phyloP scores from a whole-genome alignment of 805 yeast genomes.

The Saccharomyces kudriavzevii region DNA sequence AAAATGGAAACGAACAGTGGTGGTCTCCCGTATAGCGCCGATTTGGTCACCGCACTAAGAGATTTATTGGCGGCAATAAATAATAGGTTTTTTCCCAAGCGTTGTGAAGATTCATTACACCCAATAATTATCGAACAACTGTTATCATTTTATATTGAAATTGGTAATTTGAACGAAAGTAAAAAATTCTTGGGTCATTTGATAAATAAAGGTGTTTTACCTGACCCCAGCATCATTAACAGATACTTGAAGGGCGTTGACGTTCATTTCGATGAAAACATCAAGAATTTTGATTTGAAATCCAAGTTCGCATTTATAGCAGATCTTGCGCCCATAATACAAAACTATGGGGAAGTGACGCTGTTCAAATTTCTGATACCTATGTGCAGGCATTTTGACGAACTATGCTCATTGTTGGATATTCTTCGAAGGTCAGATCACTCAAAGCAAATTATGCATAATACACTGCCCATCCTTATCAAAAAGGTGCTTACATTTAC shows the following conservation, averaged over 20 bases:
- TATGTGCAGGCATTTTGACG: conserved; percentile 19
- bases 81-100: conserved; percentile 9
- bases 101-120: conserved; percentile 7
- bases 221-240: conserved; percentile 8
- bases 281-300: conserved; percentile 3
- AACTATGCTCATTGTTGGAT: conserved; percentile 12
- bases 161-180: conserved; percentile 9
- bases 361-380: conserved; percentile 13
- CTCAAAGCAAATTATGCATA: conserved; percentile 9
- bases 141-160: conserved; percentile 10
- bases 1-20: conserved; percentile 4
- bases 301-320: conserved; percentile 14
- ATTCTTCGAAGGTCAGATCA: conserved; percentile 8
- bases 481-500: conserved; percentile 5
- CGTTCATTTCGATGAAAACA: background rate
- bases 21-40: conserved; percentile 1
- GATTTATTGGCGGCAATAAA: conserved; percentile 7
- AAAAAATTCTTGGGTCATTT: conserved; percentile 11
- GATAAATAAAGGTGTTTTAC: conserved; percentile 8
- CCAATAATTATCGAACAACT: conserved; percentile 9
- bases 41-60: conserved; percentile 3
- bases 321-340: conserved; percentile 17
- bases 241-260: conserved; percentile 12
- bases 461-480: conserved; percentile 8
- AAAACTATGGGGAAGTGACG: conserved; percentile 6